Evolutionary conservation across 352 stramenopile genomes (phyloP).

Genomic region (Phytophthora chlamydospora): DNA sequence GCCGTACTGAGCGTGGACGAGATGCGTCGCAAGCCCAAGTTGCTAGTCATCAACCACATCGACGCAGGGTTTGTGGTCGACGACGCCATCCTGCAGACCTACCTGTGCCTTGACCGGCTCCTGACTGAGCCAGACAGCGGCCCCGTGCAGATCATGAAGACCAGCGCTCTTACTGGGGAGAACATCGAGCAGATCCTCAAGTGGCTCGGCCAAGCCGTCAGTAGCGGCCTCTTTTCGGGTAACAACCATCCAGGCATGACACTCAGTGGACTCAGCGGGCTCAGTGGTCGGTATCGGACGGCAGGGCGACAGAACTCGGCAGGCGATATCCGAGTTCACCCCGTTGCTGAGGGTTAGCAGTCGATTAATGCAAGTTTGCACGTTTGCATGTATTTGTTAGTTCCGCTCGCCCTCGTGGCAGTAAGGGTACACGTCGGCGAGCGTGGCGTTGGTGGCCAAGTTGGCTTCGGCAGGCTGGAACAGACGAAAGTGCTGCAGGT

Average conservation of each 20-base stretch:
- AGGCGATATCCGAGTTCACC: slow-evolving; percentile 38
- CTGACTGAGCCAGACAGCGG: slow-evolving; percentile 36
- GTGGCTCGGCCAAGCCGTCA: slow-evolving; percentile 51
- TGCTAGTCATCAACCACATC: slow-evolving; percentile 77
- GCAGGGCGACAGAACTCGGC: slow-evolving; percentile 24
- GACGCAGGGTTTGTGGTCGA: slow-evolving; percentile 56
- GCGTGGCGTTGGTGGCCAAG: slow-evolving; percentile 20
- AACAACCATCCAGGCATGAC: slow-evolving; percentile 20
- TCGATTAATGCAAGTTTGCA: slow-evolving; percentile 6
- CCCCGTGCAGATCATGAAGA: slow-evolving; percentile 59
- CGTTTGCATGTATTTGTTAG: slow-evolving; percentile 27
- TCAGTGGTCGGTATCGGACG: slow-evolving; percentile 28
- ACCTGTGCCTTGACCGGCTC: slow-evolving; percentile 63
- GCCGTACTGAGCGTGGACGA: slow-evolving; percentile 55
- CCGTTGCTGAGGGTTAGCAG: slow-evolving; percentile 26
- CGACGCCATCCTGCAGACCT: slow-evolving; percentile 53
- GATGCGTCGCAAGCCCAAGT: slow-evolving; percentile 66
- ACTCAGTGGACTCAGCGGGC: slow-evolving; percentile 15
- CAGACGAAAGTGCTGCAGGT: slow-evolving; percentile 58
- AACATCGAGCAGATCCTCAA: slow-evolving; percentile 64
- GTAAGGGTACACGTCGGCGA: slow-evolving; percentile 56
- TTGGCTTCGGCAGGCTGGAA: slow-evolving; percentile 41
- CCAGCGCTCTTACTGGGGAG: slow-evolving; percentile 63
- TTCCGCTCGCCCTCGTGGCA: slow-evolving; percentile 70
- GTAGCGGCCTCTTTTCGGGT: slow-evolving; percentile 21